Conservation (phyloP, 2,329 filamentous ascomycete species). For the Hypoxylon sp. region DNA sequence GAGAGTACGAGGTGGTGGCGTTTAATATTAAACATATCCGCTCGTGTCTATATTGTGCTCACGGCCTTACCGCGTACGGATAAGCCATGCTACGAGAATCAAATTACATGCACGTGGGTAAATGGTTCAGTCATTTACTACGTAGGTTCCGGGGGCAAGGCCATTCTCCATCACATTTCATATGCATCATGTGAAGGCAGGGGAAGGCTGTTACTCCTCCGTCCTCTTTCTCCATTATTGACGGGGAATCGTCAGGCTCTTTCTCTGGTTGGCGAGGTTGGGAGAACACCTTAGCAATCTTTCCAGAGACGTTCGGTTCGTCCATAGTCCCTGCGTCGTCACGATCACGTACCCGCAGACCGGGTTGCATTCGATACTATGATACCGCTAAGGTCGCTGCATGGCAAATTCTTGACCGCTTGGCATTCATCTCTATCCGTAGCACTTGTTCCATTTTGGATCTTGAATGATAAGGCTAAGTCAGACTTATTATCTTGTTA, state of each 20-base stretch:
- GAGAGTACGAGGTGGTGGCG: slow-evolving; percentile 18
- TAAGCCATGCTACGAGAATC: slow-evolving; percentile 31
- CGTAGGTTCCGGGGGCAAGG: slow-evolving; percentile 22
- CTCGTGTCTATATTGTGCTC: slow-evolving; percentile 25
- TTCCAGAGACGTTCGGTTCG: slow-evolving; percentile 27
- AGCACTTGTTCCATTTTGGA: slow-evolving; percentile 40
- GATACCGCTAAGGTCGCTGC: slow-evolving; percentile 24
- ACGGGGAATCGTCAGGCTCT: slow-evolving; percentile 10
- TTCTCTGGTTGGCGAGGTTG: slow-evolving; percentile 27
- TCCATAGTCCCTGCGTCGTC: slow-evolving; percentile 39
- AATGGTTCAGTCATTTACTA: slow-evolving; percentile 36
- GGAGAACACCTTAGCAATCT: slow-evolving; percentile 24
- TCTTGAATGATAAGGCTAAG: slow-evolving; percentile 38
- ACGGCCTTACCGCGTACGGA: slow-evolving; percentile 38
- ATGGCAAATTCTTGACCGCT: slow-evolving; percentile 39
- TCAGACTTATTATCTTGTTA: slow-evolving; percentile 41
- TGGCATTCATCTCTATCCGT: slow-evolving; percentile 45
- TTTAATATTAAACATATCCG: slow-evolving; percentile 42
- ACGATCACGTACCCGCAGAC: slow-evolving; percentile 35
- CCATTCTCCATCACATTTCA: slow-evolving; percentile 37
- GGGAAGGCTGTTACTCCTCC: slow-evolving; percentile 5
- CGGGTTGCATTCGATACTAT: slow-evolving; percentile 40
- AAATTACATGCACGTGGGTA: slow-evolving; percentile 46
- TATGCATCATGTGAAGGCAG: slow-evolving; percentile 38
- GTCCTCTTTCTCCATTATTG: slow-evolving; percentile 8